Evolutionary conservation across 2,329 filamentous ascomycete species (phyloP), one percentile per base, ranked within the genome.

Genomic region (Neofusicoccum kwambonambiense): DNA sequence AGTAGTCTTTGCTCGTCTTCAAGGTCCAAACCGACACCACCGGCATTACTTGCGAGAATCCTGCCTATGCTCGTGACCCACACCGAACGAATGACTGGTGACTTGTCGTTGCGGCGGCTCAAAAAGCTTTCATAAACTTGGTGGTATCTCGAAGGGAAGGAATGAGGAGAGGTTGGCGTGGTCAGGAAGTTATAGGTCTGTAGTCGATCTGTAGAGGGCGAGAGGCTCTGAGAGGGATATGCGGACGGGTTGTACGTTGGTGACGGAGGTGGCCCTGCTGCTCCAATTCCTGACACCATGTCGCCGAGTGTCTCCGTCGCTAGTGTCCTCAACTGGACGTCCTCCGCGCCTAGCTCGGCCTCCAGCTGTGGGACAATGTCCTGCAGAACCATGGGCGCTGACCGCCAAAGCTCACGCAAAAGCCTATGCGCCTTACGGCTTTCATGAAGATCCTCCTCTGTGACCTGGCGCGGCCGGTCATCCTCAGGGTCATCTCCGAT

Each of bases 361-460:
- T 98, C 94, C 44, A 99, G 83, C 76, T 97, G 93, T 3, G 93
- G 93, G 61, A 99, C 89, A 12, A 99, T 94, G 72, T 97, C 97
- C 69, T 92, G 90, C 17, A 99, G 84, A 34, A 98, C 91, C 35
- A 89, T 86, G 0, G 96, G 93, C 41, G 91, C 91, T 52, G 94
- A 93, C 68, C 93, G 88, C 94, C 96, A 99, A 17, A 99, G 83
- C 77, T 99, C 95, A 64, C 93, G 87, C 47, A 99, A 87, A 42
- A 99, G 83, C 56, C 89, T 85, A 79, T 99, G 95, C 1, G 94
- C 94, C 77, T 97, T 97, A 66, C 87, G 87, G 64, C 97, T 85
- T 75, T 97, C 94, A 73, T 90, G 90, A 62, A 98, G 81, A 72
- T 98, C 94, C 17, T 93, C 87, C 56, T 94, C 91, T 0, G 90